Evolutionary conservation across 148 eudicot species (phyloP).

Genomic region (Bassia scoparia): DNA sequence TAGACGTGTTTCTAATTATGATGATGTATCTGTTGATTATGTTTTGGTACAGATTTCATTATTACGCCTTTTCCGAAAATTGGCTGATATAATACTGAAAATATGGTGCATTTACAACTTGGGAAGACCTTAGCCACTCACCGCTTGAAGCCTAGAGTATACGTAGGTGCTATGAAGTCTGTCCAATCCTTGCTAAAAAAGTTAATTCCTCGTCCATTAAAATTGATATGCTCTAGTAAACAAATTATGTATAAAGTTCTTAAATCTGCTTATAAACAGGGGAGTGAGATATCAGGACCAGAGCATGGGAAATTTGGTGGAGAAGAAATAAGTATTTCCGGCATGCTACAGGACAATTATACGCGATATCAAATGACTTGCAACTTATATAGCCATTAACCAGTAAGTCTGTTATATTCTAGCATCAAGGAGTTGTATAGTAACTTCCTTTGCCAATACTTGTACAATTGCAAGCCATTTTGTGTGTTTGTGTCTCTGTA

Average conservation of each 20-base stretch:
- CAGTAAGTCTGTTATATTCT: slow-evolving; percentile 37
- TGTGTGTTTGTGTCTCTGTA: too few species aligned
- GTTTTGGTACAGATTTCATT: not conserved
- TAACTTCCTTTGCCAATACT: too few species aligned
- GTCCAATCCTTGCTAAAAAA: slow-evolving; percentile 73
- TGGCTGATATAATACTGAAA: not conserved
- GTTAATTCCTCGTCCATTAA: not conserved
- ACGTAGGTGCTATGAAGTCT: slow-evolving; percentile 84
- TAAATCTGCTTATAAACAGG: slow-evolving; percentile 33
- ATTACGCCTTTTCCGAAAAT: not conserved
- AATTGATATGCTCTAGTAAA: not conserved
- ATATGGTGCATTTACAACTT: slow-evolving; percentile 53
- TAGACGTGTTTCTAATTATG: not conserved
- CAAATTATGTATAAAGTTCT: slow-evolving; percentile 7
- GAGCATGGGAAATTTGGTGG: slow-evolving; percentile 80
- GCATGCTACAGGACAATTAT: slow-evolving; percentile 69
- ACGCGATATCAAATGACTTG: slow-evolving; percentile 68
- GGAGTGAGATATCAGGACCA: slow-evolving; percentile 69
- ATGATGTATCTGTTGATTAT: not conserved
- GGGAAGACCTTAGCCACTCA: slow-evolving; percentile 59
- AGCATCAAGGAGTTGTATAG: not conserved
- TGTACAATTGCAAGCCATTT: too few species aligned
- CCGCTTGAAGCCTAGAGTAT: slow-evolving; percentile 57
- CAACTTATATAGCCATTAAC: slow-evolving; percentile 53
- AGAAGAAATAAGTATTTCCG: slow-evolving; percentile 61